These are phyloP conservation scores for Boletus tomentosulus DNA, from an alignment of 768 basidiomycete genomes.

Conservation along the genomic window DNA sequence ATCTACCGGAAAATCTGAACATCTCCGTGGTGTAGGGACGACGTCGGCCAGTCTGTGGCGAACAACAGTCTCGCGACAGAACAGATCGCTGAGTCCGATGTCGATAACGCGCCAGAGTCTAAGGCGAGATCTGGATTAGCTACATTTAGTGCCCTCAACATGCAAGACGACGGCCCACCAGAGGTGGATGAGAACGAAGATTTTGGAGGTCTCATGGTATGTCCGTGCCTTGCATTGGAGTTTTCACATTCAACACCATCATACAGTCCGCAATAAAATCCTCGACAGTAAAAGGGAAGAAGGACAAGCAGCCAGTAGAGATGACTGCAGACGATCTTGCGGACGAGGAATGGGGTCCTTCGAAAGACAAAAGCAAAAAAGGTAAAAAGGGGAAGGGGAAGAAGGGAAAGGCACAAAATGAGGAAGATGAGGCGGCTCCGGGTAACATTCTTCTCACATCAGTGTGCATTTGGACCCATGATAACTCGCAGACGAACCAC, in stretches of 20 bases:
- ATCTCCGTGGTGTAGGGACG: constrained; percentile 46
- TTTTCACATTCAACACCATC: not conserved
- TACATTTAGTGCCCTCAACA: constrained; percentile 45
- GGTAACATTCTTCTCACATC: constrained; percentile 7
- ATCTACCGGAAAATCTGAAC: constrained; percentile 15
- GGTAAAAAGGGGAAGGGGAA: constrained; percentile 21
- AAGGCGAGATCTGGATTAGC: constrained; percentile 41
- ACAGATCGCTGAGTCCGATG: constrained; percentile 37
- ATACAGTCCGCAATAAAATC: constrained; percentile 62
- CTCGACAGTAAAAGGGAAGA: constrained; percentile 45
- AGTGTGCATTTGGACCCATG: not conserved
- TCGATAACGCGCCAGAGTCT: constrained; percentile 33
- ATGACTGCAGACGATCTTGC: constrained; percentile 69
- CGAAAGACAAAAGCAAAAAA: constrained; percentile 21
- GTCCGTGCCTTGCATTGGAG: constrained; percentile 16
- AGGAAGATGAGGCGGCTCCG: constrained; percentile 5
- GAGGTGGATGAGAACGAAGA: constrained; percentile 58
- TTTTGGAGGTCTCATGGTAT: constrained; percentile 74
- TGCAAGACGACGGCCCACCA: constrained; percentile 40
- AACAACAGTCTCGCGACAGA: constrained; percentile 34
- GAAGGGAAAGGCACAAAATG: constrained; percentile 18
- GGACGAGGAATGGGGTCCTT: constrained; percentile 68
- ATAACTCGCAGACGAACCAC: constrained; percentile 14
- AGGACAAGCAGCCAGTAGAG: constrained; percentile 49
- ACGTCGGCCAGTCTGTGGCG: constrained; percentile 54